Evolutionary conservation across 1,284 basidiomycete genomes (phyloP), one percentile per base, ranked within the genome.

Genomic region (Sparassis latifolia): DNA sequence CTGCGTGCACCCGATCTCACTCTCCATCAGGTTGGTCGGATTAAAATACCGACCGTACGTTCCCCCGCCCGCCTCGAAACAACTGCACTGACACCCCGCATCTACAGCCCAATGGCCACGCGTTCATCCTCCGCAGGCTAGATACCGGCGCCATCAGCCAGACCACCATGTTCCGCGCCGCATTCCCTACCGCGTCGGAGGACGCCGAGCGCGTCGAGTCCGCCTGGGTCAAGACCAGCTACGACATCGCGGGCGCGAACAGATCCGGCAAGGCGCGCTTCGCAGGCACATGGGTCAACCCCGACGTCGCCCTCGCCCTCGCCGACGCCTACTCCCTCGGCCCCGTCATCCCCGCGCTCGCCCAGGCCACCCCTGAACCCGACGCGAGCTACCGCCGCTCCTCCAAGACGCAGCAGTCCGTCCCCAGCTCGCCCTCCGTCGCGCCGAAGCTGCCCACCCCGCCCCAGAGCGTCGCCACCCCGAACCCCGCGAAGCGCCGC

Each of bases 141-240:
- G 96, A 99, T 72, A 98, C 96, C 4, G 85, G 92, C 57, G 95
- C 95, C 29, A 81, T 99, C 69, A 93, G 90, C 53, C 84, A 96
- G 20, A 97, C 94, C 4, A 97, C 96, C 54, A 97, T 99, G 92
- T 98, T 93, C 76, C 91, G 93, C 59, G 92, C 95, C 30, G 93
- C 95, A 0, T 99, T 95, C 71, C 96, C 97, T 6, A 82, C 76
- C 49, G 89, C 94, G 0, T 72, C 77, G 33, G 90, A 92, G 2
- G 77, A 79, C 43, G 84, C 87, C 27, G 96, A 98, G 70, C 84
- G 82, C 63, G 72, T 71, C 33, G 96, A 99, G 70, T 81, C 90
- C 59, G 78, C 81, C 46, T 97, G 89, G 89, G 85, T 94, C 54
- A 89, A 89, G 63, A 79, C 84, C 30, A 80, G 75, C 58, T 91